Evolutionary conservation across 1,139 yeast genomes (phyloP), one percentile per base, ranked within the genome.

Genomic region (Hemisphaericaspora xylanilytica): DNA sequence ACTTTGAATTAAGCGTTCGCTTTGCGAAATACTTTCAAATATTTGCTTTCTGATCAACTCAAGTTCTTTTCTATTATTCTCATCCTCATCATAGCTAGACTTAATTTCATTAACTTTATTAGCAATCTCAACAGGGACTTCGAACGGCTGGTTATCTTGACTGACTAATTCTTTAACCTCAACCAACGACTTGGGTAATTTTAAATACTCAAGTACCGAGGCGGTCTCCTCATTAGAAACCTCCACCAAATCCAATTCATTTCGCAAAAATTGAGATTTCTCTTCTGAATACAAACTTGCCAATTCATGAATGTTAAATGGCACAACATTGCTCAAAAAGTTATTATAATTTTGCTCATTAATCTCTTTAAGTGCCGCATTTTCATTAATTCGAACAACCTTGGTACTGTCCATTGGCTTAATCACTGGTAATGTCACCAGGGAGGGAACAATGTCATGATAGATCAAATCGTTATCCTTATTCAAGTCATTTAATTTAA

Each of bases 401-500:
- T 85, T 86, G 2, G 86, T 82, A 24, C 92, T 87, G 42, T 86
- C 94, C 72, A 89, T 70, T 1, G 85, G 78, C 47, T 85, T 79
- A 8, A 88, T 70, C 11, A 73, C 79, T 0, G 82, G 70, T 9
- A 86, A 54, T 1, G 81, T 68, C 3, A 74, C 75, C 24, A 69
- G 65, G 12, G 78, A 71, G 1, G 95, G 95, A 11, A 90, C 67
- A 2, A 73, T 56, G 20, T 84, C 90, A 58, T 92, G 95, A 53
- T 86, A 92, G 33, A 92, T 87, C 53, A 81, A 82, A 55, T 92
- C 97, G 54, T 92, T 92, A 54, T 92, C 97, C 51, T 85, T 87
- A 26, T 73, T 80, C 45, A 85, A 57, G 8, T 73, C 71, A 3
- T 58, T 58, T 32, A 79, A 55, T 36, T 76, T 75, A 30, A 70